A percentile compares a stretch with the other conserved stretches of the same genome.
phyloP scores from a whole-genome alignment of 495 filamentous ascomycete species.

The Sabuloglossum arenarium region DNA sequence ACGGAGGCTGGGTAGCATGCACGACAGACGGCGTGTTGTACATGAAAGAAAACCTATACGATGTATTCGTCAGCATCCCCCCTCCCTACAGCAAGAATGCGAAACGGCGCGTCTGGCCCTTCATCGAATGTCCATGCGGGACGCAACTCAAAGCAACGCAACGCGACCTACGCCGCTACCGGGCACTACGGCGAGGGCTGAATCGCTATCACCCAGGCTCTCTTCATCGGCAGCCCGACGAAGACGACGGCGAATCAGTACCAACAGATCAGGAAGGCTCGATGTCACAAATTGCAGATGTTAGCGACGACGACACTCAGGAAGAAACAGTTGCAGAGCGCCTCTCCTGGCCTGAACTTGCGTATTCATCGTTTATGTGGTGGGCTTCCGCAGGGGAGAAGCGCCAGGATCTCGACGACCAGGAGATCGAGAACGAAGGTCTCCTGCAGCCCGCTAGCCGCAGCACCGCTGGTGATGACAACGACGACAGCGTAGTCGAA shows the following conservation, averaged over 20 bases:
- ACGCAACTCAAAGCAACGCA: slow-evolving; percentile 66
- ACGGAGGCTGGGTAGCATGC: slow-evolving; percentile 73
- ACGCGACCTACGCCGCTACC: slow-evolving; percentile 66
- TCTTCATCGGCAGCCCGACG: not conserved
- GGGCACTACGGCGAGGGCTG: slow-evolving; percentile 45
- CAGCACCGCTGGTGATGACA: slow-evolving; percentile 11
- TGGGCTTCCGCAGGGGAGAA: slow-evolving; percentile 93
- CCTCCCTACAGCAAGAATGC: slow-evolving; percentile 36
- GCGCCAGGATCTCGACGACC: slow-evolving; percentile 27
- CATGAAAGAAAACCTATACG: slow-evolving; percentile 69
- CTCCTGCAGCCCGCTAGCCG: slow-evolving; percentile 20
- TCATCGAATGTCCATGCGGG: slow-evolving; percentile 40
- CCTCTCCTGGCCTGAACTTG: slow-evolving; percentile 70
- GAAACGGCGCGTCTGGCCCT: slow-evolving; percentile 45
- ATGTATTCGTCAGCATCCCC: slow-evolving; percentile 67
- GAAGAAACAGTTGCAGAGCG: slow-evolving; percentile 44
- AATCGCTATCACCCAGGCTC: slow-evolving; percentile 23
- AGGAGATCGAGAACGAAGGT: slow-evolving; percentile 22
- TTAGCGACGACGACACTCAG: slow-evolving; percentile 7
- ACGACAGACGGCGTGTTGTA: slow-evolving; percentile 82
- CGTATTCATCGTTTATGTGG: slow-evolving; percentile 89
- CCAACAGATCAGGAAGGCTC: not conserved
- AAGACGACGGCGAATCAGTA: slow-evolving; percentile 2
- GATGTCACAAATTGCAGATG: not conserved
- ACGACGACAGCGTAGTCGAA: slow-evolving; percentile 10